Evolutionary conservation across 1,284 basidiomycete genomes (phyloP), one percentile per base, ranked within the genome.

Genomic region (Phylloboletellus chloephorus): DNA sequence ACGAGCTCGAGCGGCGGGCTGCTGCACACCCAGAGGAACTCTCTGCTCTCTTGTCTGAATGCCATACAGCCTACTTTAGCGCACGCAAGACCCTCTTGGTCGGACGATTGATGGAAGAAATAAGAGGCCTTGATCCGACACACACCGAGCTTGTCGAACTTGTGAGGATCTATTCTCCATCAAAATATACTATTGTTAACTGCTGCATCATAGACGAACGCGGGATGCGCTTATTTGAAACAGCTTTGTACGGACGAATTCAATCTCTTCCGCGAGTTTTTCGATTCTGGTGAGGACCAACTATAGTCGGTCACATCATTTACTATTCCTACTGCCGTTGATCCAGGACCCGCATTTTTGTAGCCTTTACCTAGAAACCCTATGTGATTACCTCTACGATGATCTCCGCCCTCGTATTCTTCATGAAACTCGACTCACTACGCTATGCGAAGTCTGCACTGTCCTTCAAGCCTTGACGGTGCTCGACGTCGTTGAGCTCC

Each of bases 391-490:
- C 53, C 77, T 96, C 17, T 95, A 93, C 58, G 93, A 96, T 62
- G 88, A 93, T 52, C 77, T 96, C 3, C 83, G 93, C 2, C 93
- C 93, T 4, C 81, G 91, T 5, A 95, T 96, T 51, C 74, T 96
- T 1, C 92, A 96, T 54, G 93, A 96, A 58, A 82, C 83, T 0
- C 79, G 83, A 5, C 76, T 97, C 33, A 83, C 83, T 1, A 81
- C 82, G 0, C 78, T 97, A 2, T 93, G 91, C 56, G 88, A 93
- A 63, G 87, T 96, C 21, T 96, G 92, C 68, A 95, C 89, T 0
- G 89, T 96, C 15, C 71, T 96, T 2, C 88, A 93, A 61, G 92
- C 91, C 0, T 71, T 96, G 30, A 95, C 96, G 88, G 87, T 94
- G 2, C 78, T 92, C 24, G 90, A 94, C 54, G 68, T 82, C 15